phyloP scores from a whole-genome alignment of 495 filamentous ascomycete genomes.

The Daldinia vernicosa region DNA sequence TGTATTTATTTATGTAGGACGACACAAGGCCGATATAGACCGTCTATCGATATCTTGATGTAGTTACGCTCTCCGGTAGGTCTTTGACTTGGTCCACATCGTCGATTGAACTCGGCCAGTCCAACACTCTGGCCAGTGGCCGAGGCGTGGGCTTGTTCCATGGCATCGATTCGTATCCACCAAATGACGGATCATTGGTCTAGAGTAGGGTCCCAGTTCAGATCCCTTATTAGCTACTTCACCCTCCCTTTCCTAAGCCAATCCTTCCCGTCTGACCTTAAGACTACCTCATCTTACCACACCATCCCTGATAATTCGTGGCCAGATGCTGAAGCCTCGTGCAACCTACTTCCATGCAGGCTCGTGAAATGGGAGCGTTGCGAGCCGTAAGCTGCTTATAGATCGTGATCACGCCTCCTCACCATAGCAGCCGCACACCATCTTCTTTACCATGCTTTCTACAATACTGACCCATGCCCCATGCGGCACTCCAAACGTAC shows the following conservation, averaged over 20 bases:
- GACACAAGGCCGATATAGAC: not conserved
- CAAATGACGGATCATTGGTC: conserved; percentile 22
- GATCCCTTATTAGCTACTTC: conserved; percentile 31
- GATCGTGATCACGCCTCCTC: conserved; percentile 40
- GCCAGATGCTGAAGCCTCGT: conserved; percentile 47
- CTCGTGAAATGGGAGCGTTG: conserved; percentile 24
- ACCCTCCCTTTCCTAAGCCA: conserved; percentile 22
- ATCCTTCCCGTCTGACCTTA: conserved; percentile 41
- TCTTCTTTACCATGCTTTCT: conserved; percentile 15
- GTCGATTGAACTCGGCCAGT: conserved; percentile 13
- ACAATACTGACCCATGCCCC: conserved; percentile 8
- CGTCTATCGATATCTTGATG: conserved; percentile 22
- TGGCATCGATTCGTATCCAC: conserved; percentile 33
- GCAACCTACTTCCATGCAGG: conserved; percentile 41
- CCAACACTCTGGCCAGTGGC: conserved; percentile 32
- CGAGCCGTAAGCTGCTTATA: conserved; percentile 27
- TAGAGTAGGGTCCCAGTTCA: conserved; percentile 14
- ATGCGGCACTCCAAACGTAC: conserved; percentile 35
- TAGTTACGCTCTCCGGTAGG: conserved; percentile 8
- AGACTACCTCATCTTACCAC: conserved; percentile 37
- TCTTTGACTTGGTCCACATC: conserved; percentile 22
- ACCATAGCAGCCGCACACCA: conserved; percentile 38
- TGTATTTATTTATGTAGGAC: conserved; percentile 9
- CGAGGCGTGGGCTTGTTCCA: conserved; percentile 37
- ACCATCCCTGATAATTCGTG: conserved; percentile 36